phyloP scores from a whole-genome alignment of 768 basidiomycete genomes.

The Trametes elegans region DNA sequence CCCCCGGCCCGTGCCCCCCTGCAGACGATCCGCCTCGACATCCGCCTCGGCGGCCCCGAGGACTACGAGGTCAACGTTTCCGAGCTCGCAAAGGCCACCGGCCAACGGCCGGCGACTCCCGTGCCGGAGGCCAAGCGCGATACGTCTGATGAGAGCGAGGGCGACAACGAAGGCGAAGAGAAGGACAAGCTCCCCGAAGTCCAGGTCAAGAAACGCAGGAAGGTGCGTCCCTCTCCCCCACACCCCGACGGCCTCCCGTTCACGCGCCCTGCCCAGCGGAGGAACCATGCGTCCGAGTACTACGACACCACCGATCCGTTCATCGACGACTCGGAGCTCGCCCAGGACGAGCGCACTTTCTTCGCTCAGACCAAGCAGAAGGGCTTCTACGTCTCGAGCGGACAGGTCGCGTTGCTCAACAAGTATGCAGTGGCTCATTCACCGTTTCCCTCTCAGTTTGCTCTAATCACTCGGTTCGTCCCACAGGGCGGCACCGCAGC shows the following conservation, averaged over 20 bases:
- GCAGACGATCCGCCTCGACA: constrained; percentile 66
- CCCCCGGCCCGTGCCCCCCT: constrained; percentile 47
- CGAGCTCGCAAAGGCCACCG: constrained; percentile 55
- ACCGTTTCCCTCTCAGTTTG: constrained; percentile 8
- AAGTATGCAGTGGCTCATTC: constrained; percentile 47
- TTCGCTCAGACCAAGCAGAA: constrained; percentile 91
- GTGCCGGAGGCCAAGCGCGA: constrained; percentile 38
- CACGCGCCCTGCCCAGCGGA: constrained; percentile 31
- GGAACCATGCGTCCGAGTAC: constrained; percentile 65
- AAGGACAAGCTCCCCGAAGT: constrained; percentile 32
- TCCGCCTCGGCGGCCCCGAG: constrained; percentile 66
- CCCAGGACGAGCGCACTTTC: constrained; percentile 85
- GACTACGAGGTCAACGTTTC: constrained; percentile 75
- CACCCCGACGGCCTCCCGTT: constrained; percentile 5
- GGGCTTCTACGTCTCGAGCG: constrained; percentile 89
- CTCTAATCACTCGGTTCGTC: not conserved
- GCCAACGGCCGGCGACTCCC: constrained; percentile 63
- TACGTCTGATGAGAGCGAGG: constrained; percentile 53
- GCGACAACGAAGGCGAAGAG: constrained; percentile 34
- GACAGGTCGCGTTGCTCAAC: constrained; percentile 84
- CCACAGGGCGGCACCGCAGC: constrained; percentile 45
- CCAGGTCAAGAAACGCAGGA: constrained; percentile 30
- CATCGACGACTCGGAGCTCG: constrained; percentile 96
- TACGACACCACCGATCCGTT: constrained; percentile 94
- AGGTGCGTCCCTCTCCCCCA: constrained; percentile 19